Evolutionary conservation across 2,329 filamentous ascomycete species (phyloP), one percentile per base, ranked within the genome.

Genomic region (Fusarium pilosicola): DNA sequence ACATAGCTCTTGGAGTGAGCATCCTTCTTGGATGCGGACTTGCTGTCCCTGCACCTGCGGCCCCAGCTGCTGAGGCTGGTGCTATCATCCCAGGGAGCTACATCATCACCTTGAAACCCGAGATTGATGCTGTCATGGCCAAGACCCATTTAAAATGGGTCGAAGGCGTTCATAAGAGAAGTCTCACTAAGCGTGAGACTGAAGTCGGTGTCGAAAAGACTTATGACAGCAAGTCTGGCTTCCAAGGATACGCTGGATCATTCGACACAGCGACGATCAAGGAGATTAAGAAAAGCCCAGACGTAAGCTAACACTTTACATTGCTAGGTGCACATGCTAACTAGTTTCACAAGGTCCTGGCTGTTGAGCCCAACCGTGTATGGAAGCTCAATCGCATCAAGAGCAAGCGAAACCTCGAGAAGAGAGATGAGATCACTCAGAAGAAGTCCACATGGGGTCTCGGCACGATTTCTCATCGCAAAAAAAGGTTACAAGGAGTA

Each of bases 21-120:
- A 7, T 70, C 36, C 68, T 70, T 17, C 2, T 70, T 6, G 67
- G 67, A 36, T 70, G 45, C 0, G 67, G 58, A 24, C n/a, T 70
- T 44, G 59, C 65, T 24, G 30, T 42, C 14, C 67, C 67, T 39
- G 58, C 65, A 3, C 65, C 51, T 22, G 39, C 65, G 12, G 26
- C n/a, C 5, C 65, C 46, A 1, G 13, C 26, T 7, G 36, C 45
- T 8, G 45, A 65, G 11, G 30, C 65, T 1, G 67, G 59, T 1
- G 38, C 72, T 20, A 62, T 81, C 36, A 76, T 84, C 38, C 75
- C 81, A 24, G 80, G 79, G 58, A 85, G 84, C 52, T 92, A 89
- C 80, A 90, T 91, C 74, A 86, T 91, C 34, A 88, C 91, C 41
- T 89, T 90, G 79, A 88, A 90, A 78, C 60, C 62, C 1, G 67